A percentile compares a stretch with the other conserved stretches of the same genome.
Evolutionary conservation across 1,284 basidiomycete genomes (phyloP).

Genomic region (Austropuccinia psidii): DNA sequence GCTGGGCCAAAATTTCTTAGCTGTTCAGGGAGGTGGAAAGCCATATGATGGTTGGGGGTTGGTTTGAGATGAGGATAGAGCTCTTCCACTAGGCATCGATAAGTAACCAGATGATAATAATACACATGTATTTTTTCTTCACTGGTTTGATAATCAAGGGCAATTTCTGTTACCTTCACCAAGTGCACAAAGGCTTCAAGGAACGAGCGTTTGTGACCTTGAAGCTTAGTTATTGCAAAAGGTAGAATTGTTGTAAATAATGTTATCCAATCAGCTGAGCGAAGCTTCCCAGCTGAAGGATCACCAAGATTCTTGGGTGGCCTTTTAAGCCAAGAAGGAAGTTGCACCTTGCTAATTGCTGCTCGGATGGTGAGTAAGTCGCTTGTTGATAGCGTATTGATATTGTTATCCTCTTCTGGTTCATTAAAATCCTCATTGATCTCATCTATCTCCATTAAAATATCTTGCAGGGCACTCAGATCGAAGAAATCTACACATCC

Average conservation of each 20-base stretch:
- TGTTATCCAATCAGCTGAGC: conserved; percentile 23
- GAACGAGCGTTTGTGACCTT: not conserved
- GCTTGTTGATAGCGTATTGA: too few relatives aligned
- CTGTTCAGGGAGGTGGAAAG: conserved; percentile 15
- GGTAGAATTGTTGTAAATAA: not conserved
- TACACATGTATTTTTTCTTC: not conserved
- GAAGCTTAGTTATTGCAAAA: conserved; percentile 3
- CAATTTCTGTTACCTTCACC: conserved; percentile 14
- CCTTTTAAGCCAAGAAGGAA: conserved; percentile 20
- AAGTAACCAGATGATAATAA: conserved; percentile 18
- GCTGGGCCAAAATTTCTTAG: conserved; percentile 5
- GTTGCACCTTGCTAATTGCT: too few relatives aligned
- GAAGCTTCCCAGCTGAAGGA: conserved; percentile 19
- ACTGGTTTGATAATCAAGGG: conserved; percentile 4
- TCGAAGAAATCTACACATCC: not conserved
- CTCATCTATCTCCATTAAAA: conserved; percentile 12
- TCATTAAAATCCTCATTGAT: too few relatives aligned
- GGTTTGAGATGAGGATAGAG: conserved; percentile 2
- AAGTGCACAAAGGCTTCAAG: conserved; percentile 3
- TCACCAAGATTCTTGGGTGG: conserved; percentile 15
- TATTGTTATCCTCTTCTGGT: too few relatives aligned
- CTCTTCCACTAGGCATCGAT: conserved; percentile 7
- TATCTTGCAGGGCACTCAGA: conserved; percentile 18
- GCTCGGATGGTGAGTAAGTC: too few relatives aligned
- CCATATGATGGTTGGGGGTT: conserved; percentile 27